These are phyloP conservation scores for Abortiporus biennis DNA, from an alignment of 1,284 basidiomycete genomes.

Conservation along the genomic window DNA sequence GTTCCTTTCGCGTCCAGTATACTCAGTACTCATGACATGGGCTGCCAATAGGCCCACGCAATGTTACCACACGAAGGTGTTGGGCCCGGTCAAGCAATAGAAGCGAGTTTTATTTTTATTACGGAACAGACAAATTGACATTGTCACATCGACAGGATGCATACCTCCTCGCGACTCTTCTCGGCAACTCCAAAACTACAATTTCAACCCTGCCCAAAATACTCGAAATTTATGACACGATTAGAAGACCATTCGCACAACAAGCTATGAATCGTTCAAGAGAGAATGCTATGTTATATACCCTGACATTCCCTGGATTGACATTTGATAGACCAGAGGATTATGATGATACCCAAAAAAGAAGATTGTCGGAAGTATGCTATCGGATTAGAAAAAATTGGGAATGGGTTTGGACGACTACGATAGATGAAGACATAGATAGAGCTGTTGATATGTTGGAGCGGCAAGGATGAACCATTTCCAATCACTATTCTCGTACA, in stretches of 20 bases:
- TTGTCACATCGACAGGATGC: slow-evolving; percentile 25
- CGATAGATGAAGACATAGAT: slow-evolving; percentile 24
- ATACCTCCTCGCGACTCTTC: slow-evolving; percentile 34
- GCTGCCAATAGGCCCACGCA: slow-evolving; percentile 41
- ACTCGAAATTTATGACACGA: slow-evolving; percentile 33
- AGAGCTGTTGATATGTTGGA: slow-evolving; percentile 23
- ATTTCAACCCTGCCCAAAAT: slow-evolving; percentile 27
- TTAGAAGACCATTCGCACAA: slow-evolving; percentile 35
- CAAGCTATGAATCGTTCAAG: slow-evolving; percentile 24
- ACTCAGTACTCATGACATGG: too few species aligned
- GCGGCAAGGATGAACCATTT: not conserved
- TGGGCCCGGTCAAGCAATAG: slow-evolving; percentile 51
- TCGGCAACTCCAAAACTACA: slow-evolving; percentile 34
- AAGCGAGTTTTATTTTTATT: slow-evolving; percentile 27
- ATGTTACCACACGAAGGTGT: slow-evolving; percentile 51
- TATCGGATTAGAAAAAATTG: slow-evolving; percentile 24
- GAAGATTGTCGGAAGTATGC: slow-evolving; percentile 20
- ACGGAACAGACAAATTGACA: not conserved
- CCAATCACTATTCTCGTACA: too few species aligned
- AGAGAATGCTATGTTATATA: slow-evolving; percentile 28
- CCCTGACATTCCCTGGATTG: slow-evolving; percentile 25
- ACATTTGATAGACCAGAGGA: slow-evolving; percentile 11
- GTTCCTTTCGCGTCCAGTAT: too few species aligned
- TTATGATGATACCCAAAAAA: slow-evolving; percentile 10
- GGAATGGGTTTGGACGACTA: slow-evolving; percentile 36